A percentile compares a stretch with the other conserved stretches of the same genome.
Conservation (phyloP, 257 asterid species). For the Eustoma russellianum region DNA sequence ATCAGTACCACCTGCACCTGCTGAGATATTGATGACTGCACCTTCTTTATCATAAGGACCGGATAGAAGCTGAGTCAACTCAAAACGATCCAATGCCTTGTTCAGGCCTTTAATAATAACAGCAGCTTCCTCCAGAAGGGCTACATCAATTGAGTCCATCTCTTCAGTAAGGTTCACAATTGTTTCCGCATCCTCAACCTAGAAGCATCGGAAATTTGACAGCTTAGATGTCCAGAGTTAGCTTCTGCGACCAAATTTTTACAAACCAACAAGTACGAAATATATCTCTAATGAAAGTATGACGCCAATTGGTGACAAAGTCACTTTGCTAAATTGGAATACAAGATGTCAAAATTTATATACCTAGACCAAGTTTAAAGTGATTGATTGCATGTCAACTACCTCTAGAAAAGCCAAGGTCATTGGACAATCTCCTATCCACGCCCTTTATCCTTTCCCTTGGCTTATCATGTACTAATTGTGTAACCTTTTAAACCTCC, state of each 20-base stretch:
- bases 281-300: too few relatives aligned
- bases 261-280: too few relatives aligned
- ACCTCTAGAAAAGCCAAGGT: too few relatives aligned
- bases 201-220: neutral
- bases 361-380: too few relatives aligned
- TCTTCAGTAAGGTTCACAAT: conserved; percentile 89
- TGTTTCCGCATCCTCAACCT: conserved; percentile 87
- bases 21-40: conserved; percentile 67
- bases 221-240: neutral
- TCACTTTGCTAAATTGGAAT: too few relatives aligned
- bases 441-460: neutral
- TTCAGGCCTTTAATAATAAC: conserved; percentile 64
- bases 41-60: conserved; percentile 97
- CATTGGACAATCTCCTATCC: neutral
- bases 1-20: conserved; percentile 99
- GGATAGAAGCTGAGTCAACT: conserved; percentile 87
- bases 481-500: neutral
- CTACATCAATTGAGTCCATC: conserved; percentile 70
- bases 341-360: too few relatives aligned
- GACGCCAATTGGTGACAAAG: too few relatives aligned
- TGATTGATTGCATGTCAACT: too few relatives aligned
- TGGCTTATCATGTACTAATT: neutral
- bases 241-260: neutral
- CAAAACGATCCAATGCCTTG: conserved; percentile 72
- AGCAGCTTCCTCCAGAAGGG: conserved; percentile 80